phyloP scores from a whole-genome alignment of 345 rosid genomes.

The Eucalyptus tenuipes region DNA sequence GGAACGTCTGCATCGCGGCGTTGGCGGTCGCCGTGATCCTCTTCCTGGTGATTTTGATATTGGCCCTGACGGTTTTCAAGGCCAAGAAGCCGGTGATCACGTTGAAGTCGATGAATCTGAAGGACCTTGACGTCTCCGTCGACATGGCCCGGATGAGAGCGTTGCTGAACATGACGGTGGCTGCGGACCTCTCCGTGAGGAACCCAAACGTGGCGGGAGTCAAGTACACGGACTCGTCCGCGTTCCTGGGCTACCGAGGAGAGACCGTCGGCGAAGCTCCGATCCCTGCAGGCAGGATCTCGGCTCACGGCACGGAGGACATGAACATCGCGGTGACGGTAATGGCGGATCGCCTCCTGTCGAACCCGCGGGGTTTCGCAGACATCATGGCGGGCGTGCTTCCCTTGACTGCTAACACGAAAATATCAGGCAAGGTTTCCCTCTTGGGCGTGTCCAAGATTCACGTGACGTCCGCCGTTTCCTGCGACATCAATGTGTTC shows the following conservation, averaged over 20 bases:
- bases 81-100: constrained; percentile 29
- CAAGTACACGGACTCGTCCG: constrained; percentile 23
- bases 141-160: constrained; percentile 5
- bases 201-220: constrained; percentile 58
- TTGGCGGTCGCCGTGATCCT: background rate
- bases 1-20: constrained; percentile 24
- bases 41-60: constrained; percentile 17
- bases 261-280: constrained; percentile 46
- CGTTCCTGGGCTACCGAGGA: constrained; percentile 40
- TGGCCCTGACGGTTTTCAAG: constrained; percentile 60
- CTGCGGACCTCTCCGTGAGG: constrained; percentile 27
- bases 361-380: constrained; percentile 1
- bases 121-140: constrained; percentile 9
- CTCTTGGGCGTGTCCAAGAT: constrained; percentile 28
- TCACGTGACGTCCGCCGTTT: constrained; percentile 20
- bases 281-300: constrained; percentile 32
- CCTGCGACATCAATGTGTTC: constrained; percentile 38
- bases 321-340: constrained; percentile 40
- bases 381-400: constrained; percentile 26
- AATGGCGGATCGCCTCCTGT: constrained; percentile 53
- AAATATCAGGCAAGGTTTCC: constrained; percentile 39
- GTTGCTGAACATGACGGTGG: constrained; percentile 35
- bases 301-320: constrained; percentile 13
- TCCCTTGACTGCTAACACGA: constrained; percentile 20
- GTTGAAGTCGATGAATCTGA: constrained; percentile 26